Evolutionary conservation across 768 basidiomycete species (phyloP).

Genomic region (Austroboletus festivus): DNA sequence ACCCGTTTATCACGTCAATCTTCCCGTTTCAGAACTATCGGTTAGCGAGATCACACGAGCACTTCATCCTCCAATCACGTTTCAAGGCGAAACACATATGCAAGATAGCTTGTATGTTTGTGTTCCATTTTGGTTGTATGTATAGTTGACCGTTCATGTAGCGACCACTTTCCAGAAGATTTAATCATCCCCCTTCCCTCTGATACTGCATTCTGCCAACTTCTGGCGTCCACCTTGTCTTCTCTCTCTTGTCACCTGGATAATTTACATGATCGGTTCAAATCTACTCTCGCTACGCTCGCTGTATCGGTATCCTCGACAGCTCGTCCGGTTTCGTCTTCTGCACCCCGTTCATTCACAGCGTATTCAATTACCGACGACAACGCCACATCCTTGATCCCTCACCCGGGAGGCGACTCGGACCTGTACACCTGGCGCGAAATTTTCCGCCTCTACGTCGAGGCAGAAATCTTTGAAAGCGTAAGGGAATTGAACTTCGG

Average conservation of each 20-base stretch:
- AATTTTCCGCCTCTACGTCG: conserved; percentile 84
- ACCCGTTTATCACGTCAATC: conserved; percentile 9
- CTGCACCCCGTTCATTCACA: conserved; percentile 30
- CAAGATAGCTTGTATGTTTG: conserved; percentile 9
- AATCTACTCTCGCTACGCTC: conserved; percentile 44
- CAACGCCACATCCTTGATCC: conserved; percentile 36
- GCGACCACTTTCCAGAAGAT: conserved; percentile 36
- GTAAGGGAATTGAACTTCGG: conserved; percentile 61
- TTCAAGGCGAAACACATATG: not conserved
- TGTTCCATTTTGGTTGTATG: not conserved
- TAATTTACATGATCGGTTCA: conserved; percentile 32
- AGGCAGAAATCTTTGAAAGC: conserved; percentile 82
- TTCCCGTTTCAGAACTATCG: conserved; percentile 11
- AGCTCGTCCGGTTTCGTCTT: conserved; percentile 32
- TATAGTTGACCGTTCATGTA: conserved; percentile 3
- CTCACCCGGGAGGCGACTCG: conserved; percentile 32
- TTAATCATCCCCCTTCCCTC: conserved; percentile 77
- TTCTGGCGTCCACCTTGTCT: conserved; percentile 60
- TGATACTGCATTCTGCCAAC: conserved; percentile 76
- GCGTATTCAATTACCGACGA: conserved; percentile 27
- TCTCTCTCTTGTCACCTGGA: conserved; percentile 52
- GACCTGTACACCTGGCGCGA: conserved; percentile 89
- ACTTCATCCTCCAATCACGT: not conserved
- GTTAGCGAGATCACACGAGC: conserved; percentile 6
- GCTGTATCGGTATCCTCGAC: conserved; percentile 36